Conservation (phyloP, 352 stramenopile genomes). For the Phytopythium chamaehyphon region DNA sequence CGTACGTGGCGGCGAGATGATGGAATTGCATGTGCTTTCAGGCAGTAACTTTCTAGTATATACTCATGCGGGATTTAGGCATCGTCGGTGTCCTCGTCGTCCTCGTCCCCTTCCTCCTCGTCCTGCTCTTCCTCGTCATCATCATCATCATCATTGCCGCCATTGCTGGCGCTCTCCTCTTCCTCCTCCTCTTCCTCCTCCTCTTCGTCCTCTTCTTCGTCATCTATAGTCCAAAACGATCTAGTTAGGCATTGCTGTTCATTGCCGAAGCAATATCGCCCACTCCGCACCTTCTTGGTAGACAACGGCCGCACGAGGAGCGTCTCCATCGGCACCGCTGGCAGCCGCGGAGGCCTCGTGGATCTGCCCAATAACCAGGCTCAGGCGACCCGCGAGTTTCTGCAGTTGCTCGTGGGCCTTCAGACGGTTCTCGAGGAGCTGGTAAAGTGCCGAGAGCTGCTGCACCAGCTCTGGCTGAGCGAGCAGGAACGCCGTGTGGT, state of each 20-base stretch:
- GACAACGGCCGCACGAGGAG: constrained; percentile 49
- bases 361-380: constrained; percentile 81
- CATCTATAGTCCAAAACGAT: constrained; percentile 11
- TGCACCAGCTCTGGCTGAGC: constrained; percentile 80
- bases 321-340: constrained; percentile 34
- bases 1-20: no score
- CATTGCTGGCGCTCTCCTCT: constrained; percentile 27
- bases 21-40: no score
- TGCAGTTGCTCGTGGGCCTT: constrained; percentile 81
- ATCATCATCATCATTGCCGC: constrained; percentile 40
- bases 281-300: constrained; percentile 73
- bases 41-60: no score
- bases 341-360: constrained; percentile 39
- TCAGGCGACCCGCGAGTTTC: constrained; percentile 77
- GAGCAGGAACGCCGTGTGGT: constrained; percentile 85
- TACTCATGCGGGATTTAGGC: constrained; percentile 16
- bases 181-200: constrained; percentile 25
- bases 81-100: constrained; percentile 25
- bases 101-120: constrained; percentile 36
- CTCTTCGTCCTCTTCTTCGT: constrained; percentile 24
- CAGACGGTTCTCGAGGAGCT: constrained; percentile 77
- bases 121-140: constrained; percentile 49
- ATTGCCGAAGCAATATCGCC: no score
- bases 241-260: neutral
- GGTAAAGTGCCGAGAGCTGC: constrained; percentile 78